Base-by-base conservation (phyloP, 768 basidiomycete species). In the Psilocybe subaeruginosa region DNA sequence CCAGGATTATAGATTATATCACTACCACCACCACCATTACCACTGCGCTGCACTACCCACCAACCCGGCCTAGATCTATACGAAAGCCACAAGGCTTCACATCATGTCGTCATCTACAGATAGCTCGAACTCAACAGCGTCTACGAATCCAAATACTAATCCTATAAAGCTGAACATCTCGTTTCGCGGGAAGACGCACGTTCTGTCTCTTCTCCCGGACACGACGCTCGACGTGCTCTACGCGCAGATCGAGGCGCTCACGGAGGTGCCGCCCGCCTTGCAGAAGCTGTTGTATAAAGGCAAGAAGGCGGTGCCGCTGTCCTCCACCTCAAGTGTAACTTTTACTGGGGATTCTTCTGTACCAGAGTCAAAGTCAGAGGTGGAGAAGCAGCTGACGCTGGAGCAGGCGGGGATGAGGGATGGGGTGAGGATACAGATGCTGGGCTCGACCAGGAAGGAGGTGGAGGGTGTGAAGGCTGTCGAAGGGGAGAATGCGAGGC, bases 261-360 rank as follows among this genome's bases (percentile, higher is more conserved):
- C 90, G 1, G 78, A 80, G 27, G 87, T 92, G 9, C 89, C 90
- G 0, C 80, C 85, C 3, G 70, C 79, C 3, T 74, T 87, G 43
- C 91, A 93, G 76, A 93, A 93, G 67, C 77, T 92, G 45, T 70
- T 92, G 8, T 89, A 82, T 75, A 90, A 86, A 69, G 89, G 91
- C 35, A 92, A 89, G 78, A 81, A 77, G 54, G 58, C 23, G 23
- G 23, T 23, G 23, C 23, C 23, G 23, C 23, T 23, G 23, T 23
- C 23, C 23, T 23, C 23, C 23, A 23, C 23, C 23, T 23, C 23
- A 23, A 23, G 23, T 23, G 23, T 23, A 23, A 23, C 23, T 23
- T 23, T 23, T 23, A 23, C 23, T 23, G 23, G 23, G 23, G 23
- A 23, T 23, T 23, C 23, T 23, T 2, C 23, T 2, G 23, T 23